A percentile compares a stretch with the other conserved stretches of the same genome.
phyloP scores from a whole-genome alignment of 345 rosid genomes.

The Streptanthus diversifolius region DNA sequence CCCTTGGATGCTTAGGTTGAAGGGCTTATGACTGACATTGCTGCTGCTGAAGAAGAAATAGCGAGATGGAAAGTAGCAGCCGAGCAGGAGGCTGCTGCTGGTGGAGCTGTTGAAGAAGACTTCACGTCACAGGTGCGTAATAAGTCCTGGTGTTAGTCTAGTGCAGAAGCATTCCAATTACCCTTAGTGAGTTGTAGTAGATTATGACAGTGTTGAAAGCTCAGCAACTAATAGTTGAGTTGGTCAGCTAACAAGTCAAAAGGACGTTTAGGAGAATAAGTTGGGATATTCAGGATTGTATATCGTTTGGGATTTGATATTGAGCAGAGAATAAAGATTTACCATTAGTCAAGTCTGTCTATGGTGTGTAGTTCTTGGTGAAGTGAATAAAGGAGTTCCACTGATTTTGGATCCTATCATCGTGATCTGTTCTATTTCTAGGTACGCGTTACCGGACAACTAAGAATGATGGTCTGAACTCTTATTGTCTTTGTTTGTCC shows the following conservation, averaged over 20 bases:
- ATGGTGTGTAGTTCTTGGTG: not conserved
- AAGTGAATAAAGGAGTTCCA: not conserved
- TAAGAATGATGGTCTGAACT: not conserved
- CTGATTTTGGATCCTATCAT: not conserved
- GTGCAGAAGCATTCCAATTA: constrained; percentile 9
- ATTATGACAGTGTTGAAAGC: not conserved
- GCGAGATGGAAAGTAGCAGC: constrained; percentile 98
- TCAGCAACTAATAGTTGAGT: not conserved
- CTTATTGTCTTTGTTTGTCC: constrained; percentile 23
- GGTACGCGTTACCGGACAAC: not conserved
- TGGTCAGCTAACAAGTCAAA: not conserved
- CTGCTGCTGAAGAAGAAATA: constrained; percentile 99
- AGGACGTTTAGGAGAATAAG: not conserved
- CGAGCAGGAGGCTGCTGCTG: constrained; percentile 98
- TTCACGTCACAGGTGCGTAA: constrained; percentile 62
- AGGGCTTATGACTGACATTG: constrained; percentile 95
- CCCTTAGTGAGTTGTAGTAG: not conserved
- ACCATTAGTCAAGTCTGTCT: not conserved
- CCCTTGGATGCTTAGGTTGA: constrained; percentile 53
- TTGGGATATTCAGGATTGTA: not conserved
- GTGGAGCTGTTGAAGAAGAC: constrained; percentile 87
- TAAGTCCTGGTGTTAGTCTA: not conserved
- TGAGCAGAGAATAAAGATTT: not conserved
- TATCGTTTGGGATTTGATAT: not conserved
- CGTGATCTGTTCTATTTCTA: not conserved